phyloP scores from a whole-genome alignment of 1,284 basidiomycete species.

The Puccinia triticina region DNA sequence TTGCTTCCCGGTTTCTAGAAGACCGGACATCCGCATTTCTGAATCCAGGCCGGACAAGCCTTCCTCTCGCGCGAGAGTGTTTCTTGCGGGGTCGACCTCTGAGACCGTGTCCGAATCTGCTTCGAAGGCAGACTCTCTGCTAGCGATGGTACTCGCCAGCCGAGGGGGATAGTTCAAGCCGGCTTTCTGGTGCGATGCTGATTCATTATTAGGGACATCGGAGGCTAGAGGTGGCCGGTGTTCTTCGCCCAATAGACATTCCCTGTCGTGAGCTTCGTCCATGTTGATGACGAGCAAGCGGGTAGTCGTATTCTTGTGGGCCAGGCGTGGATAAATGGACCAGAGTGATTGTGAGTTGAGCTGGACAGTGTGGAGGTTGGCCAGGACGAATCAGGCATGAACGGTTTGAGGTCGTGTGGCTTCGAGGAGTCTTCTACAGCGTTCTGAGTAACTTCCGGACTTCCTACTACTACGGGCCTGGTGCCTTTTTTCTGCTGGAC shows the following conservation, averaged over 20 bases:
- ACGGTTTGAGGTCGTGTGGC: neutral
- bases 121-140: slow-evolving; percentile 47
- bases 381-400: slow-evolving; percentile 3
- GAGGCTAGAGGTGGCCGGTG: neutral
- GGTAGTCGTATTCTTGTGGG: neutral
- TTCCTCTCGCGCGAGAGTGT: neutral
- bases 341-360: neutral
- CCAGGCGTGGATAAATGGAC: neutral
- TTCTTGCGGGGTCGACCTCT: neutral
- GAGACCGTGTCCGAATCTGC: slow-evolving; percentile 49
- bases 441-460: neutral
- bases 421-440: neutral
- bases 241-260: neutral
- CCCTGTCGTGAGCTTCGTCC: neutral
- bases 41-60: neutral
- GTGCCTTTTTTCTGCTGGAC: too few relatives aligned
- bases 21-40: neutral
- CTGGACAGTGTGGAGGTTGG: neutral
- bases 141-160: slow-evolving; percentile 46
- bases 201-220: neutral
- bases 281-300: neutral
- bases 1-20: slow-evolving; percentile 5
- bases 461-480: too few relatives aligned
- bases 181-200: neutral
- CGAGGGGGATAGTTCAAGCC: slow-evolving; percentile 40